Conservation (phyloP, 495 filamentous ascomycete species). For the Talaromyces proteolyticus region DNA sequence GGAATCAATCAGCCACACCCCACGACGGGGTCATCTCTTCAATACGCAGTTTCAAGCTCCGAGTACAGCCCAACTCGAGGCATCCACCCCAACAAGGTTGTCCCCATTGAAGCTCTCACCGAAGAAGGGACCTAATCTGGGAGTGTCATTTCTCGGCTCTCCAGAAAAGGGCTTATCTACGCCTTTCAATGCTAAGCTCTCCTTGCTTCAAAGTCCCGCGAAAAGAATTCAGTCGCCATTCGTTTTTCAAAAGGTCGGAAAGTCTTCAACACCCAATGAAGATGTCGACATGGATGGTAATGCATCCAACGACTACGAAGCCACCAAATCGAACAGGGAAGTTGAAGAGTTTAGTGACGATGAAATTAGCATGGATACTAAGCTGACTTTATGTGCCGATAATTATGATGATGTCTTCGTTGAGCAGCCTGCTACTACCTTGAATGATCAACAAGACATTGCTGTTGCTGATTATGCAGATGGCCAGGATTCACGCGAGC, state of each 20-base stretch:
- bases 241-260: constrained; percentile 2
- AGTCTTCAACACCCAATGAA: background rate
- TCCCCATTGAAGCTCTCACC: constrained; percentile 18
- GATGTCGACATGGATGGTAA: constrained; percentile 9
- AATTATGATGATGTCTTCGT: constrained; percentile 3
- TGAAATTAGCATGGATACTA: background rate
- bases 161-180: constrained; percentile 23
- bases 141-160: constrained; percentile 25
- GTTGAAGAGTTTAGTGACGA: background rate
- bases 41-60: constrained; percentile 12
- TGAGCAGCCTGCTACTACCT: background rate
- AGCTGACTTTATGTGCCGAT: background rate
- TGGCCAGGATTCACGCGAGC: too few species aligned
- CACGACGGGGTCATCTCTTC: constrained; percentile 18
- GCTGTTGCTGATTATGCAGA: background rate
- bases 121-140: constrained; percentile 30
- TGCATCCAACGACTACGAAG: background rate
- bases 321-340: background rate
- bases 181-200: constrained; percentile 23
- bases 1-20: constrained; percentile 32
- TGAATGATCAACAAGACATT: background rate
- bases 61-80: constrained; percentile 9
- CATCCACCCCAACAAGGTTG: background rate
- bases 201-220: constrained; percentile 37
- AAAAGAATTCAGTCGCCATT: constrained; percentile 35